Base-by-base conservation (phyloP, 495 filamentous ascomycete species). In the Neurospora sp. region DNA sequence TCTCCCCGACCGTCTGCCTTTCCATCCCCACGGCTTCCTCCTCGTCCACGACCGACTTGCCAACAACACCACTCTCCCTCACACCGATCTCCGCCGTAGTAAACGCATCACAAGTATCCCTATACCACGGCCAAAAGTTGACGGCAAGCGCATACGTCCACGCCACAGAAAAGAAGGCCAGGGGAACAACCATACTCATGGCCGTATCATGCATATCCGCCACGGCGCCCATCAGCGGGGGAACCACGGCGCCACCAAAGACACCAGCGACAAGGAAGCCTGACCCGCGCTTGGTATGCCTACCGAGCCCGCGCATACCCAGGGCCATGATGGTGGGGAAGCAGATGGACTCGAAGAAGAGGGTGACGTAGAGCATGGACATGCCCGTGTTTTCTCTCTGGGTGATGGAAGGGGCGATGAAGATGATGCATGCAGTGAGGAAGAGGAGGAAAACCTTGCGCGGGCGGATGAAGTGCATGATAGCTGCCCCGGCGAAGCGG, bases 251-350 rank as follows among this genome's bases (percentile, higher is more conserved):
- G 38, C 90, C 90, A 71, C 90, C 91, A 59, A 82, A 85, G 37
- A 93, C 87, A 40, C 86, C 86, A 3, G 87, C 88, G 20, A 93
- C 86, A 65, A 92, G 81, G 82, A 87, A 88, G 14, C 87, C 88
- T 1, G 86, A 86, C n/a, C 90, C 90, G 31, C 87, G 84, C 83
- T 93, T 93, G 45, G 87, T 91, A 80, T 93, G 90, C 22, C 87
- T 83, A 8, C 90, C 91, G 0, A 93, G 85, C 8, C 91, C 90
- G 71, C 90, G 86, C 75, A 93, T 86, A 39, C 88, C 86, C 20
- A 93, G 85, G 8, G 89, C 88, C 75, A 92, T 87, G 78, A 92
- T 92, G 42, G 89, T 90, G 12, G 91, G 88, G 85, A 93, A 93
- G 79, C 88, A 88, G 79, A 85, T 86, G 31, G 85, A 88, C 78